phyloP scores from a whole-genome alignment of 495 filamentous ascomycete species.

The Parmelia sp. region DNA sequence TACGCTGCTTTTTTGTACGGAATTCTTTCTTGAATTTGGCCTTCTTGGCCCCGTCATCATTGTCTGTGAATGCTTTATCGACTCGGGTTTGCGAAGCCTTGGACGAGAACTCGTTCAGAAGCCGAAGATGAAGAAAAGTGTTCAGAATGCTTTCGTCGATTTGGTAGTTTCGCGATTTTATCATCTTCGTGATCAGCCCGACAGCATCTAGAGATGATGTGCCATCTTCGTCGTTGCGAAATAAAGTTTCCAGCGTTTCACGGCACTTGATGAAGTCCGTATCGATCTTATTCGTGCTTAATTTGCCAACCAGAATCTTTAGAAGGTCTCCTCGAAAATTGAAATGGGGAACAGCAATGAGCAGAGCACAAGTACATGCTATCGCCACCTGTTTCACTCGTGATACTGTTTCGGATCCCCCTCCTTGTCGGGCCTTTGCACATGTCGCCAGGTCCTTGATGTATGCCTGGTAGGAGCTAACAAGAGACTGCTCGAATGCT shows the following conservation, averaged over 20 bases:
- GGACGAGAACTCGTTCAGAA: conserved; percentile 77
- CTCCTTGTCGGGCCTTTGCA: conserved; percentile 45
- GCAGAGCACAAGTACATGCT: conserved; percentile 71
- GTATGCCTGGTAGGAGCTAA: conserved; percentile 76
- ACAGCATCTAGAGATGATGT: conserved; percentile 81
- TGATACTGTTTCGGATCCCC: conserved; percentile 29
- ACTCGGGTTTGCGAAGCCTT: conserved; percentile 72
- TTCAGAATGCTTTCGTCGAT: conserved; percentile 82
- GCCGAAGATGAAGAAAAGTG: conserved; percentile 80
- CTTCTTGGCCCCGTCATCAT: conserved; percentile 49
- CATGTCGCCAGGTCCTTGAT: conserved; percentile 61
- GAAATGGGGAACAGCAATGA: conserved; percentile 84
- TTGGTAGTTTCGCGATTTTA: conserved; percentile 73
- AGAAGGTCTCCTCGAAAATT: conserved; percentile 86
- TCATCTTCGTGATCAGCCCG: conserved; percentile 82
- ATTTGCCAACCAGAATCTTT: conserved; percentile 75
- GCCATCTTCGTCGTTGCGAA: conserved; percentile 83
- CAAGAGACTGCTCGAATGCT: conserved; percentile 74
- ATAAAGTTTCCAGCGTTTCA: conserved; percentile 71
- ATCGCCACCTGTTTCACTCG: conserved; percentile 66
- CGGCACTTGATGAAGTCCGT: conserved; percentile 70
- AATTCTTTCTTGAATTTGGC: conserved; percentile 67
- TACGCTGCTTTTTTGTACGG: conserved; percentile 67
- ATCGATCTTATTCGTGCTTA: conserved; percentile 62
- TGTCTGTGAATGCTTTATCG: conserved; percentile 45